Evolutionary conservation across 257 asterid species (phyloP).

Genomic region (Galeopsis tetrahit): DNA sequence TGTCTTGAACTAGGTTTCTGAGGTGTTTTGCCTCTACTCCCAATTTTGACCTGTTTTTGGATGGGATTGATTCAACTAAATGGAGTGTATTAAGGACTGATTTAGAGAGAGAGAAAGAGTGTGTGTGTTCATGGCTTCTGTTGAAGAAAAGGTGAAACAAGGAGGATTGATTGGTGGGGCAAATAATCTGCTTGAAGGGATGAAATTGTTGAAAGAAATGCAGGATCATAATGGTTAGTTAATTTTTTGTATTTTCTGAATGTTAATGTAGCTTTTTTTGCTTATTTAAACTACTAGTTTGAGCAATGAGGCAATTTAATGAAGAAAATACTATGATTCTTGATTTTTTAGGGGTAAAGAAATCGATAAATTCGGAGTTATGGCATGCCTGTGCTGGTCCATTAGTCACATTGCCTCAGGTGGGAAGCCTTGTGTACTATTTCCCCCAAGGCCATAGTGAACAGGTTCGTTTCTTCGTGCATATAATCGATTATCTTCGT

Average conservation of each 20-base stretch:
- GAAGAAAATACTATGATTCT: not conserved
- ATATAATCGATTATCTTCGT: not conserved
- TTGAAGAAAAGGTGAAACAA: slow-evolving; percentile 61
- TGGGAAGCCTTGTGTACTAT: slow-evolving; percentile 89
- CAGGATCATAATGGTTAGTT: slow-evolving; percentile 66
- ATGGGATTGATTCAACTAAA: slow-evolving; percentile 27
- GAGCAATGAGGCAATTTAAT: not conserved
- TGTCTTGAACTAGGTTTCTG: slow-evolving; percentile 33
- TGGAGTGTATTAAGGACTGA: slow-evolving; percentile 44
- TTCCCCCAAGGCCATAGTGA: slow-evolving; percentile 96
- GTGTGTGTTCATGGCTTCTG: slow-evolving; percentile 52
- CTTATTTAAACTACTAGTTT: not conserved
- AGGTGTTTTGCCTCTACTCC: slow-evolving; percentile 7
- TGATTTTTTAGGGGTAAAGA: slow-evolving; percentile 54
- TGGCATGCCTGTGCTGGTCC: slow-evolving; percentile 99
- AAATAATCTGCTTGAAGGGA: slow-evolving; percentile 66
- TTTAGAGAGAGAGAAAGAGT: slow-evolving; percentile 21
- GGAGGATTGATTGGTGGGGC: slow-evolving; percentile 64
- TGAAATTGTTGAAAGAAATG: slow-evolving; percentile 88
- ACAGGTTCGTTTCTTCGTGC: slow-evolving; percentile 55
- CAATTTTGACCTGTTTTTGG: slow-evolving; percentile 21
- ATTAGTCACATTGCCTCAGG: slow-evolving; percentile 82
- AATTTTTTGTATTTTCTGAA: not conserved
- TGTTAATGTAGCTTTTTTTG: not conserved
- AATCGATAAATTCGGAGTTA: slow-evolving; percentile 74